Conservation (phyloP, 148 eudicot species). For the Vaccinium darrowii region DNA sequence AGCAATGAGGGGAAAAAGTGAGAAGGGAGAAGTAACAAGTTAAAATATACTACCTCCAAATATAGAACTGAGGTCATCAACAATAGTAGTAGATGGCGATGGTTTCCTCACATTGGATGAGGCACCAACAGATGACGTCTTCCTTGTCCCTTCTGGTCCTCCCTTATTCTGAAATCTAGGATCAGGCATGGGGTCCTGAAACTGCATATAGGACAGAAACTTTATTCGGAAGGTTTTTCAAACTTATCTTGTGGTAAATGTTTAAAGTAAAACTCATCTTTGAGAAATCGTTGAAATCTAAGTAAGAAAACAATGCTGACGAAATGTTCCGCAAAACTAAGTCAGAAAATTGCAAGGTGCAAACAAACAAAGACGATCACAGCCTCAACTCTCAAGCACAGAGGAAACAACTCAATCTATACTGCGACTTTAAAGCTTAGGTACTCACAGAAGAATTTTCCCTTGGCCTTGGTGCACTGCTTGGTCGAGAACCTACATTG, state of each 20-base stretch:
- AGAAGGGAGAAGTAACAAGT: neutral
- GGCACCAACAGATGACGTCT: conserved; percentile 28
- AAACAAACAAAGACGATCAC: neutral
- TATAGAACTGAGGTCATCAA: conserved; percentile 56
- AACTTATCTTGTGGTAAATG: neutral
- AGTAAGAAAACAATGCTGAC: neutral
- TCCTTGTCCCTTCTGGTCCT: conserved; percentile 39
- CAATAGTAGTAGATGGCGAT: conserved; percentile 48
- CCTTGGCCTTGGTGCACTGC: conserved; percentile 88
- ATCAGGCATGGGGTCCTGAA: conserved; percentile 41
- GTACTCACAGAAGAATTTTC: conserved; percentile 65
- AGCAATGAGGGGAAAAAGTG: conserved; percentile 13
- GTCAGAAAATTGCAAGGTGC: neutral
- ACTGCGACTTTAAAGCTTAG: conserved; percentile 5
- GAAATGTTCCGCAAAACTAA: neutral
- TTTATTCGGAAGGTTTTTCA: neutral
- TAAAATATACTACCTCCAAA: conserved; percentile 42
- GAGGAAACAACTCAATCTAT: conserved; percentile 5
- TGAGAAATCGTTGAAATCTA: neutral
- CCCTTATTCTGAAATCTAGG: conserved; percentile 40
- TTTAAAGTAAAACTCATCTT: neutral
- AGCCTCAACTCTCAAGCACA: neutral
- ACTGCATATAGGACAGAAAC: neutral
- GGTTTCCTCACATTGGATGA: conserved; percentile 49
- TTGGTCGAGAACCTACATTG: conserved; percentile 67